Conservation (phyloP, 2,329 filamentous ascomycete genomes). For the Fusarium mangiferae region DNA sequence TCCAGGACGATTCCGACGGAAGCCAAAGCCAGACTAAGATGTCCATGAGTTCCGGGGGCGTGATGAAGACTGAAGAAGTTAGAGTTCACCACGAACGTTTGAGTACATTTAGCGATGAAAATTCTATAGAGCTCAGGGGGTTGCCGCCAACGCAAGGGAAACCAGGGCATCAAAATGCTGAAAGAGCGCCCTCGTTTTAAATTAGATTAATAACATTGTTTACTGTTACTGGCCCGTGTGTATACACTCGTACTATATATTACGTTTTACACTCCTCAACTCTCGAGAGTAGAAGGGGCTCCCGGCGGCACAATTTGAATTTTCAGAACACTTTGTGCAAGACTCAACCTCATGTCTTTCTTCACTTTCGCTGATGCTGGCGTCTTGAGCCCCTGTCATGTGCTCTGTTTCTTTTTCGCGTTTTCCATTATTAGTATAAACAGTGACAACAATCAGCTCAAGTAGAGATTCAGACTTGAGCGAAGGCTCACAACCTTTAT, state of each 20-base stretch:
- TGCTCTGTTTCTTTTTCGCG: background rate
- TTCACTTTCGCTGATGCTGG: background rate
- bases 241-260: background rate
- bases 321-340: background rate
- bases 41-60: conserved; percentile 30
- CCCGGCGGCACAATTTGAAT: no score
- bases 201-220: background rate
- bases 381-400: background rate
- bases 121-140: conserved; percentile 37
- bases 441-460: background rate
- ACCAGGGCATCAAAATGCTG: background rate
- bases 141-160: conserved; percentile 13
- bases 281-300: background rate
- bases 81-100: conserved; percentile 41
- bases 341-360: background rate
- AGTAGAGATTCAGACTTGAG: background rate
- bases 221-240: background rate
- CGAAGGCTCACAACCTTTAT: background rate
- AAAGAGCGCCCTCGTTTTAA: conserved; percentile 11
- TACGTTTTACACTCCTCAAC: background rate
- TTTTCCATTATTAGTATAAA: background rate
- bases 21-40: background rate
- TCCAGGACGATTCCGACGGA: conserved; percentile 41
- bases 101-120: conserved; percentile 31
- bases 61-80: conserved; percentile 48